Base-by-base conservation (phyloP, 2,329 filamentous ascomycete genomes). In the Colletotrichum eremochloae region DNA sequence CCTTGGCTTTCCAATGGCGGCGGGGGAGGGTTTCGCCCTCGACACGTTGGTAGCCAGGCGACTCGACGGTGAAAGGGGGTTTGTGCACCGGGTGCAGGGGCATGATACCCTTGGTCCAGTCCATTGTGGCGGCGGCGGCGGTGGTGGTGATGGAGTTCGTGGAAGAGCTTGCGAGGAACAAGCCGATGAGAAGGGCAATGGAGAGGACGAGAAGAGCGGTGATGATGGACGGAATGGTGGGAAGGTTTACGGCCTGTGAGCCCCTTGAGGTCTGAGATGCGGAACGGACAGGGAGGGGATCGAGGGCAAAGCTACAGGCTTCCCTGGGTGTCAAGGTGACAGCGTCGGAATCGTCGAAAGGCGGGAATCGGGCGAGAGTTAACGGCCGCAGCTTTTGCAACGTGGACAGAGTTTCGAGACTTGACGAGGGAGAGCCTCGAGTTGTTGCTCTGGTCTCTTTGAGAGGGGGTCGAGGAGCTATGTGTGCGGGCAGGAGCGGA, bases 11-110 rank as follows among this genome's bases (percentile, higher is more conserved):
- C 67, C 89, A 86, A 80, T 97, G 91, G 71, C 94, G 90, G 76
- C 94, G 92, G 50, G 95, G 94, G 75, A 94, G 91, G 62, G 95
- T 96, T 86, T 97, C 94, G 84, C 94, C 94, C 7, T 92, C 86
- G 73, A 93, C 88, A 76, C 91, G 90, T 79, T 91, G 83, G 75
- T 86, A 89, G 77, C 91, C 93, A 20, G 92, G 85, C 14, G 88
- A 90, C 77, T 96, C 93, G 78, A 95, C 85, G 68, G 92, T 92
- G 85, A 92, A 96, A 18, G 94, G 94, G 44, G 91, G 88, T 81
- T 91, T 90, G 82, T 92, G 91, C 78, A 88, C 85, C 82, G 89
- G 88, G 77, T 86, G 82, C 74, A 90, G 79, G 74, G 88, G 88
- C 79, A 86, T 82, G 38, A 85, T 80, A 75, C 85, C 85, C 77